Evolutionary conservation across 768 basidiomycete species (phyloP), one percentile per base, ranked within the genome.

Genomic region (Termitomyces titanicus): DNA sequence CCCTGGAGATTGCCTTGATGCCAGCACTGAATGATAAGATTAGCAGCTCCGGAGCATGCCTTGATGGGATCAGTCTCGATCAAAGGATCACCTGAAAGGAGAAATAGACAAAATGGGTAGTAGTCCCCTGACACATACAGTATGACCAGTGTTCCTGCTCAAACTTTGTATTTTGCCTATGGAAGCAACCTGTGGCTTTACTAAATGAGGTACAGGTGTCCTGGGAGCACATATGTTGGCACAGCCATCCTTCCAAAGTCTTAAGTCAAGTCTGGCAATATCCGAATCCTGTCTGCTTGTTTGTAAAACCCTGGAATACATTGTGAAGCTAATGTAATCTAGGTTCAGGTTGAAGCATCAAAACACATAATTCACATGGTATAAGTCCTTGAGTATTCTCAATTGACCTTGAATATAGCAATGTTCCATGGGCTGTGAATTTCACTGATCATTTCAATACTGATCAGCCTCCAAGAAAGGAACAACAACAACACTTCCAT

Each of bases 341-440:
- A 40, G 12, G 22, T 7, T n/a, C n/a, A n/a, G n/a, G 29, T 29
- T 6, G 22, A 25, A 24, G 9, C 25, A 8, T 27, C 8, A 24
- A 48, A 33, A 5, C 10, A 17, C 10, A 25, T 3, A 1, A 33
- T 18, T 29, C 13, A 48, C 47, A 22, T 17, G 22, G 20, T n/a
- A 9, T 10, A 22, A 17, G 13, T 12, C 34, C 17, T 33, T 9
- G 2, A 34, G 22, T 17, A 12, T 24, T 20, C n/a, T 38, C 40
- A 53, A 65, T 83, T 82, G 44, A 86, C 72, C 70, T 82, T 83
- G 34, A 91, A 92, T 61, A 86, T 80, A 27, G 92, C 92, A 25
- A 89, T 88, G 68, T 94, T 92, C 92, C 92, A 94, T 58, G 91
- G 88, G 9, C 92, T 92, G 57, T 88, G 82, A 68, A 94, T 87